Conservation (phyloP, 2,329 filamentous ascomycete species). For the Colletotrichum ledebouriae region DNA sequence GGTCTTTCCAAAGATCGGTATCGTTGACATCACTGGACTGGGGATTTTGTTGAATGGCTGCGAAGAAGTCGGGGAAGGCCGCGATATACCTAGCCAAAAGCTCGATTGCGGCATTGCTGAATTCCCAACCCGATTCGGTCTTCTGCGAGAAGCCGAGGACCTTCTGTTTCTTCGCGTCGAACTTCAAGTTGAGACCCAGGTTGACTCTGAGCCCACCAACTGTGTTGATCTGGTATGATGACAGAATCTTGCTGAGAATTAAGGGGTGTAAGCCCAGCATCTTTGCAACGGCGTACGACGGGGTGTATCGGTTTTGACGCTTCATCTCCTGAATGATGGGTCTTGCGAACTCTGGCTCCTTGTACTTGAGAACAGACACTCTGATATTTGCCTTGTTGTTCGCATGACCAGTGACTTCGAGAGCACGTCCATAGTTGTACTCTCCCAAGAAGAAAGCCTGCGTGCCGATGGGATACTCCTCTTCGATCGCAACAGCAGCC, state of each 20-base stretch:
- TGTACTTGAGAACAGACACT: constrained; percentile 78
- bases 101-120: constrained; percentile 85
- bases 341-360: constrained; percentile 85
- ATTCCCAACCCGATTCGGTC: constrained; percentile 91
- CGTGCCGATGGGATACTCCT: constrained; percentile 89
- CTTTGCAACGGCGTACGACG: constrained; percentile 89
- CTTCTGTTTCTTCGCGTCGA: constrained; percentile 94
- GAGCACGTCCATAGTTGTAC: constrained; percentile 89
- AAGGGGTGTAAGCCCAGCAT: constrained; percentile 86
- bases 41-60: constrained; percentile 86
- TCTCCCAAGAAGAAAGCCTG: constrained; percentile 95
- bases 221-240: constrained; percentile 85
- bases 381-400: constrained; percentile 83
- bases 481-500: constrained; percentile 86
- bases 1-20: constrained; percentile 85
- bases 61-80: constrained; percentile 95
- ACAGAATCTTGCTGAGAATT: constrained; percentile 94
- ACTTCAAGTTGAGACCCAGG: constrained; percentile 94
- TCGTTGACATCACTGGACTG: constrained; percentile 87
- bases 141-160: constrained; percentile 96
- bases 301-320: constrained; percentile 79
- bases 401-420: constrained; percentile 83
- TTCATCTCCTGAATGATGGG: constrained; percentile 80
- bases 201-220: constrained; percentile 89
- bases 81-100: constrained; percentile 92